A percentile compares a stretch with the other conserved stretches of the same genome.
These are phyloP conservation scores for Dujonia santamariae DNA, from an alignment of 1,139 yeast genomes.

Conservation along the genomic window DNA sequence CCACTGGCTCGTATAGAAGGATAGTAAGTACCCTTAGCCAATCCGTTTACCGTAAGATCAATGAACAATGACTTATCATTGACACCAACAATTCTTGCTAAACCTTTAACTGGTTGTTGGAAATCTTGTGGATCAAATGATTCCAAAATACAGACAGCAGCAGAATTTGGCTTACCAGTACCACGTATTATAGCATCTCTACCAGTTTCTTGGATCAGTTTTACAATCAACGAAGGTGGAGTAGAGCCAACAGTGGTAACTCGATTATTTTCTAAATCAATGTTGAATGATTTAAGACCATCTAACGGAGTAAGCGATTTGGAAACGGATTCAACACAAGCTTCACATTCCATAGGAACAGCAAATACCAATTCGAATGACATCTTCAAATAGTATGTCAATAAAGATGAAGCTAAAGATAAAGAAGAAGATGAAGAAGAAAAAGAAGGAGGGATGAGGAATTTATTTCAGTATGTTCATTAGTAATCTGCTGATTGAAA, in stretches of 20 bases:
- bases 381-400: too few relatives aligned
- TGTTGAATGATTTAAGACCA: slow-evolving; percentile 46
- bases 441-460: too few relatives aligned
- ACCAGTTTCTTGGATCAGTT: slow-evolving; percentile 67
- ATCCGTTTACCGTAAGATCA: slow-evolving; percentile 77
- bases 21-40: slow-evolving; percentile 59
- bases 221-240: slow-evolving; percentile 69
- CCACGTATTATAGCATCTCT: slow-evolving; percentile 91
- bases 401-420: too few relatives aligned
- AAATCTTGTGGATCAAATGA: slow-evolving; percentile 52
- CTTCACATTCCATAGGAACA: slow-evolving; percentile 72
- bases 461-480: too few relatives aligned
- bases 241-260: slow-evolving; percentile 63
- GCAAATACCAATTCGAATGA: slow-evolving; percentile 63
- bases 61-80: slow-evolving; percentile 50
- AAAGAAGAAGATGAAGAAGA: too few relatives aligned
- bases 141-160: slow-evolving; percentile 90
- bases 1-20: slow-evolving; percentile 74
- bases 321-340: slow-evolving; percentile 62
- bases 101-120: slow-evolving; percentile 71
- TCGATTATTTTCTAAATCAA: slow-evolving; percentile 53
- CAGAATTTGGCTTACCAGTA: slow-evolving; percentile 81
- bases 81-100: slow-evolving; percentile 82
- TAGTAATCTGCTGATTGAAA: too few relatives aligned
- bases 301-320: slow-evolving; percentile 46